Evolutionary conservation across 176 grass and related monocot species (phyloP).

Genomic region (Rhynchospora tenuis): DNA sequence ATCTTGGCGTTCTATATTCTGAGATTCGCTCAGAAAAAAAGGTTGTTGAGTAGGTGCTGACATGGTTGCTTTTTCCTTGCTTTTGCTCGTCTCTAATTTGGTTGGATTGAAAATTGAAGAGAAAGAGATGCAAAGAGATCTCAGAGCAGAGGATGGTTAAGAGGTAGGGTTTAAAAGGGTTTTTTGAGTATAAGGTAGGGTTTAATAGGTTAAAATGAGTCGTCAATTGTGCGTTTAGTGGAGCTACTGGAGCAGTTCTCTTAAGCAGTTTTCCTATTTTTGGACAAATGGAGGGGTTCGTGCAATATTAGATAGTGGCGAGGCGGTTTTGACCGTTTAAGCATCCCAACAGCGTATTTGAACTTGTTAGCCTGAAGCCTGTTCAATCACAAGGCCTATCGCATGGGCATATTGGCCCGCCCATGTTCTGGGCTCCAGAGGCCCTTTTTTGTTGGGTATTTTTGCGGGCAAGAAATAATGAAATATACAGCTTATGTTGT

Average conservation of each 20-base stretch:
- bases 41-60: background rate
- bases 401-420: background rate
- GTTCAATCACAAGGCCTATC: background rate
- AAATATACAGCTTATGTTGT: too few relatives aligned
- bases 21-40: background rate
- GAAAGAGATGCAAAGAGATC: background rate
- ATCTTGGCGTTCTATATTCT: background rate
- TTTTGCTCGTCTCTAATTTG: background rate
- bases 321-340: background rate
- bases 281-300: background rate
- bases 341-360: background rate
- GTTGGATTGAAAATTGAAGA: background rate
- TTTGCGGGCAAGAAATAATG: too few relatives aligned
- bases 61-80: background rate
- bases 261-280: background rate
- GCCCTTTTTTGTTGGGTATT: too few relatives aligned
- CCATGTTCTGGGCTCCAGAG: background rate
- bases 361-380: background rate
- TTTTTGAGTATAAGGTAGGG: background rate
- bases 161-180: background rate
- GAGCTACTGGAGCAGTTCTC: conserved; percentile 8
- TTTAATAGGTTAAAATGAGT: background rate
- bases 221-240: background rate
- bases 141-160: background rate
- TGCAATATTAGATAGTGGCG: background rate